Conservation (phyloP, 2,329 filamentous ascomycete genomes). For the Aspergillus persii region DNA sequence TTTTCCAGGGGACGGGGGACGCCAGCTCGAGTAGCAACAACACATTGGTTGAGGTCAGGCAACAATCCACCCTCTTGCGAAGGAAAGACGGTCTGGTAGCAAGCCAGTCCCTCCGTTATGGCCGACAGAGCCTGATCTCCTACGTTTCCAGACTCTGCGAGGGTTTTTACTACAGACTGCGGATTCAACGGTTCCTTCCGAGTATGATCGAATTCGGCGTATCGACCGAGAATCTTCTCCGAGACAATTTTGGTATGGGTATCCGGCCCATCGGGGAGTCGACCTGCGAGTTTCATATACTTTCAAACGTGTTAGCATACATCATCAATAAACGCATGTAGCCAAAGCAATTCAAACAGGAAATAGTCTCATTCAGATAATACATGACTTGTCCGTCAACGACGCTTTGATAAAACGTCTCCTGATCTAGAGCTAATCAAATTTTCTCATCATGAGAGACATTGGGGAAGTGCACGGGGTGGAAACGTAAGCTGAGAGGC, state of each 20-base stretch:
- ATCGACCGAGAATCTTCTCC: constrained; percentile 31
- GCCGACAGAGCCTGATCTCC: constrained; percentile 50
- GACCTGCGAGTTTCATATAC: constrained; percentile 36
- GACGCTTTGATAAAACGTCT: constrained; percentile 56
- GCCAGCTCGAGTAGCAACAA: constrained; percentile 50
- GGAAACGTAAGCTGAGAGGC: constrained; percentile 2
- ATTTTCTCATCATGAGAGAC: constrained; percentile 51
- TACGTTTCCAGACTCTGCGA: constrained; percentile 65
- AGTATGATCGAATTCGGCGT: constrained; percentile 29
- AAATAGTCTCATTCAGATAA: constrained; percentile 49
- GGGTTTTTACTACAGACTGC: constrained; percentile 55
- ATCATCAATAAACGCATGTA: constrained; percentile 13
- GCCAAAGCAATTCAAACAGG: constrained; percentile 13
- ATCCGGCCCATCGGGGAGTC: constrained; percentile 29
- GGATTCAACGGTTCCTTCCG: constrained; percentile 63
- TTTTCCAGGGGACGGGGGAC: constrained; percentile 71
- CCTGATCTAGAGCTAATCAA: constrained; percentile 81
- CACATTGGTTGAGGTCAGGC: constrained; percentile 38
- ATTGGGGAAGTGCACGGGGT: constrained; percentile 1
- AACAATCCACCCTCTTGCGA: constrained; percentile 28
- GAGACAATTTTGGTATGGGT: constrained; percentile 29
- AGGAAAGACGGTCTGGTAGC: constrained; percentile 38
- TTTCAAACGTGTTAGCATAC: constrained; percentile 28
- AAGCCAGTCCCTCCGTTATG: constrained; percentile 40
- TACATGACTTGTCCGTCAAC: constrained; percentile 63